Percentiles rank a stretch among this genome's conserved stretches.
These are phyloP conservation scores for Astraeus odoratus DNA, from an alignment of 768 basidiomycete species.

Conservation along the genomic window DNA sequence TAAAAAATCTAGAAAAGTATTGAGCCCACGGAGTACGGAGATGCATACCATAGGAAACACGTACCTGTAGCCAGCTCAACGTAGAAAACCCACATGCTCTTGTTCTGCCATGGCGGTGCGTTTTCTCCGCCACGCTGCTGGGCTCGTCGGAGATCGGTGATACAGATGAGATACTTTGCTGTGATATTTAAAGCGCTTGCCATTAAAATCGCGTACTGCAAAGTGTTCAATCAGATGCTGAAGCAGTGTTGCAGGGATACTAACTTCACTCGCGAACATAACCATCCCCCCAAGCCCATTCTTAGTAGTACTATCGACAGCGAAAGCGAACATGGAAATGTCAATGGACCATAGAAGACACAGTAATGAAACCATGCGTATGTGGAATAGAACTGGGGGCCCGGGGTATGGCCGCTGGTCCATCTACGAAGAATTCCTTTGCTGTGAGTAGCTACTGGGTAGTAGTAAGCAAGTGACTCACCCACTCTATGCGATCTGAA, in stretches of 20 bases:
- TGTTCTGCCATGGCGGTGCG: conserved; percentile 92
- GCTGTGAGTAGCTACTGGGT: conserved; percentile 1
- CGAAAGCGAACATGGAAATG: conserved; percentile 67
- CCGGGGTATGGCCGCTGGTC: conserved; percentile 91
- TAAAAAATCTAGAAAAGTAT: conserved; percentile 66
- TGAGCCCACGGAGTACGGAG: conserved; percentile 4
- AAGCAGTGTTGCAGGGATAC: conserved; percentile 17
- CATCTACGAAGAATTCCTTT: conserved; percentile 58
- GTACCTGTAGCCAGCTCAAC: conserved; percentile 85
- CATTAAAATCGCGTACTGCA: conserved; percentile 82
- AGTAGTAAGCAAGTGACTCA: conserved; percentile 30
- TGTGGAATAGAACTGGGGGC: conserved; percentile 74
- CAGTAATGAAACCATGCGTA: conserved; percentile 74
- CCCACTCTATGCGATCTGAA: conserved; percentile 94
- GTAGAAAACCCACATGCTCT: conserved; percentile 96
- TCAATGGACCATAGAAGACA: conserved; percentile 70
- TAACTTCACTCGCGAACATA: conserved; percentile 89
- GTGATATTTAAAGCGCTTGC: conserved; percentile 73
- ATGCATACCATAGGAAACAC: conserved; percentile 18
- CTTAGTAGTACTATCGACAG: conserved; percentile 72
- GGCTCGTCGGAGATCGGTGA: conserved; percentile 78
- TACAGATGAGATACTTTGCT: conserved; percentile 75
- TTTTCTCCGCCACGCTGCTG: conserved; percentile 73
- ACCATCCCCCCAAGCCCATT: conserved; percentile 88
- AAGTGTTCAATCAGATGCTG: conserved; percentile 9